phyloP scores from a whole-genome alignment of 2,329 filamentous ascomycete species.

The Ophiocordyceps sinensis region DNA sequence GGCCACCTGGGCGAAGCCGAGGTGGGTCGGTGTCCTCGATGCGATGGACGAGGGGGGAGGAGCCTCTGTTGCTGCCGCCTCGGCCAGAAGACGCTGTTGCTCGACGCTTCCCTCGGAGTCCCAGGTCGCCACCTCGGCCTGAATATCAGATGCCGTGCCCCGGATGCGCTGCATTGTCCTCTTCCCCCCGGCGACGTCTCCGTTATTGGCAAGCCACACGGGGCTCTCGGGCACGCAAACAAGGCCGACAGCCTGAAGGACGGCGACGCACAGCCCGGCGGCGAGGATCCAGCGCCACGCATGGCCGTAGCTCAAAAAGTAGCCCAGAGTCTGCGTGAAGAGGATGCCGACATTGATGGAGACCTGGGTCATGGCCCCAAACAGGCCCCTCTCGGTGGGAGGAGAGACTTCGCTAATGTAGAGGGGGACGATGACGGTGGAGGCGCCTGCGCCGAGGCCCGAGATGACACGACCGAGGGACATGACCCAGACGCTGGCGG shows the following conservation, averaged over 20 bases:
- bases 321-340: conserved; percentile 67
- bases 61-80: conserved; percentile 8
- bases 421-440: conserved; percentile 84
- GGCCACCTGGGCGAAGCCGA: conserved; percentile 52
- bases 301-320: conserved; percentile 66
- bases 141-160: conserved; percentile 52
- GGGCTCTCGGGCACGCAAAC: conserved; percentile 75
- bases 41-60: conserved; percentile 3
- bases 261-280: conserved; percentile 53
- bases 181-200: conserved; percentile 44
- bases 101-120: conserved; percentile 35
- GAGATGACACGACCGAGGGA: conserved; percentile 63
- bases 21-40: conserved; percentile 17
- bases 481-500: conserved; percentile 52
- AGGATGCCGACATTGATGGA: conserved; percentile 89
- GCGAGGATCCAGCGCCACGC: conserved; percentile 77
- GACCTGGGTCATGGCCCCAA: conserved; percentile 75
- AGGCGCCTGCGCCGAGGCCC: conserved; percentile 73
- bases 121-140: conserved; percentile 56
- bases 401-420: conserved; percentile 91
- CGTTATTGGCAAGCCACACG: conserved; percentile 65
- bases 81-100: conserved; percentile 53
- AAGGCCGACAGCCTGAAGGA: conserved; percentile 55
- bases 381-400: conserved; percentile 58
- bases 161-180: conserved; percentile 61